Base-by-base conservation (phyloP, 768 basidiomycete genomes). In the Kockovaella imperatae region DNA sequence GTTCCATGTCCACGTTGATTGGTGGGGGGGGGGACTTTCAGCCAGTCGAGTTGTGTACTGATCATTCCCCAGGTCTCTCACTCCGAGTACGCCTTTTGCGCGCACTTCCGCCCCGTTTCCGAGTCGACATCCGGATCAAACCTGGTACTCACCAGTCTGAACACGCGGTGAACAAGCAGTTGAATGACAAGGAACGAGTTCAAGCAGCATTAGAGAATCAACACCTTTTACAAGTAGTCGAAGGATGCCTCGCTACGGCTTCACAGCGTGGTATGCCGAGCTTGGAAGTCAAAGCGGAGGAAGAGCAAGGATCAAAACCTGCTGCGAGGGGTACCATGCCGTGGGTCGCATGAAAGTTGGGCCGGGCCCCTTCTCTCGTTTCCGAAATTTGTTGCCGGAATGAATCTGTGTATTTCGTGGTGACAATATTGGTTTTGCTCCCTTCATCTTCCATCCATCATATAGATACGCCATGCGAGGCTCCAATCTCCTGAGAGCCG, bases 131-230 rank as follows among this genome's bases (percentile, higher is more conserved):
- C 51, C 78, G 79, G 29, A 80, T 99, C 40, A 87, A 90, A 65
- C 85, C 87, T 35, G 95, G 95, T 2, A 91, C 87, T 1, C 95
- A 99, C 74, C 87, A 96, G 70, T 91, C 87, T 67, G 93, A 96
- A 67, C 77, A 82, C 47, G 83, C 89, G 43, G 95, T 99, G 10
- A 99, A 97, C 73, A 96, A 96, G 69, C 95, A 99, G 64, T 77
- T 99, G 28, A 99, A 99, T 62, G 95, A 99, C 74, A 99, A 99
- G 72, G 95, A 99, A 72, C 78, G 95, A 32, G 95, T 97, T 1
- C 90, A 90, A 21, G 95, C 95, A 10, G 95, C 95, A 1, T 76
- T 97, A 40, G 95, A 99, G 72, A 97, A 97, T 72, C 78, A 81
- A 2, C 79, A 83, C 24, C 77, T 99, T 4, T 68, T 96, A 1